Evolutionary conservation across 345 rosid genomes (phyloP).

Genomic region (Schrenkiella parvula): DNA sequence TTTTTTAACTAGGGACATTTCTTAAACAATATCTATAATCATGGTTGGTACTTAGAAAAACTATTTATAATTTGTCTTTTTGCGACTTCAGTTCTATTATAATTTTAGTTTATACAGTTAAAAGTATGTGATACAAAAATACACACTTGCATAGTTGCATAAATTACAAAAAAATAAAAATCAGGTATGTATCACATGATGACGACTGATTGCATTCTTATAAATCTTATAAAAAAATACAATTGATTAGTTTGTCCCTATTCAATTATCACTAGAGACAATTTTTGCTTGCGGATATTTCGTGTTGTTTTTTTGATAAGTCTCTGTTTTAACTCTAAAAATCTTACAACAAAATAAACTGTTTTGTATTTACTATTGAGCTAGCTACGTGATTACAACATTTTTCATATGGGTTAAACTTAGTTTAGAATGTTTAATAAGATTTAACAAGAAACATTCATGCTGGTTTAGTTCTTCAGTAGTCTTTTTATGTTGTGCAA

Average conservation of each 20-base stretch:
- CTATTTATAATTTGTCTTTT: not conserved
- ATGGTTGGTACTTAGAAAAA: not conserved
- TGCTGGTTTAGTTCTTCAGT: not conserved
- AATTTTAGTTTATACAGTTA: not conserved
- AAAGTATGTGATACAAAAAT: not conserved
- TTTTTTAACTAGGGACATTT: not conserved
- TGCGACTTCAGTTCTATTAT: not conserved
- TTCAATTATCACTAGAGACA: not conserved
- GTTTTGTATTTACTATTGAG: not conserved
- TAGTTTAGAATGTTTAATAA: not conserved
- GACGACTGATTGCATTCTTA: not conserved
- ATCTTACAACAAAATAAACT: not conserved
- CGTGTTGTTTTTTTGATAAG: not conserved
- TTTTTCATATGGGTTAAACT: not conserved
- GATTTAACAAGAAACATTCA: not conserved
- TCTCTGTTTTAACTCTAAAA: not conserved
- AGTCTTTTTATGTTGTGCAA: not conserved
- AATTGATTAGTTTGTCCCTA: not conserved
- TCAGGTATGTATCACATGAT: not conserved
- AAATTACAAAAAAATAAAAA: not conserved
- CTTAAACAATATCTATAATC: not conserved
- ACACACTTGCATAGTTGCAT: not conserved
- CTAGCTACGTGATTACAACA: not conserved
- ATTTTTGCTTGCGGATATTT: not conserved
- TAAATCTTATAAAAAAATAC: too few species aligned